Evolutionary conservation across 768 basidiomycete genomes (phyloP).

Genomic region (Chalciporus pseudorubinellus): DNA sequence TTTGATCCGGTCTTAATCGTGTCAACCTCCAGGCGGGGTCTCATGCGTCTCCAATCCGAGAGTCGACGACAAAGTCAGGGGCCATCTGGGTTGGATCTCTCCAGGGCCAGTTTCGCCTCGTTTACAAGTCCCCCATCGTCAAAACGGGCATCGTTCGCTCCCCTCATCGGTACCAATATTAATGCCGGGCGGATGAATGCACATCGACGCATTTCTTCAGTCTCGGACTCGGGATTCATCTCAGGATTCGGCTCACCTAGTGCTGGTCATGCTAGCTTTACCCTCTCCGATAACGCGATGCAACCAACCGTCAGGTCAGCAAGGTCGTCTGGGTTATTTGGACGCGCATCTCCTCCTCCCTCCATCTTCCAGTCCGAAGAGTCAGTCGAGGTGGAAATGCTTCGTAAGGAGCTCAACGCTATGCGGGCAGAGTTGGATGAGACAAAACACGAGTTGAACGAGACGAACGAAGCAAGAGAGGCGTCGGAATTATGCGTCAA

Average conservation of each 20-base stretch:
- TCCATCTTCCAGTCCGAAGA: conserved; percentile 31
- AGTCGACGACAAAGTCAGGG: conserved; percentile 59
- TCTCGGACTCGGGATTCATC: conserved; percentile 55
- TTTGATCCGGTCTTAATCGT: conserved; percentile 5
- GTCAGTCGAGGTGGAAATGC: conserved; percentile 48
- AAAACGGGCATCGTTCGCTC: conserved; percentile 75
- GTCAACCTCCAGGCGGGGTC: conserved; percentile 55
- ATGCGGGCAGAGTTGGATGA: conserved; percentile 61
- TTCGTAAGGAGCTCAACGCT: conserved; percentile 57
- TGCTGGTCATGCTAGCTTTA: conserved; percentile 34
- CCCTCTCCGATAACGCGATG: conserved; percentile 32
- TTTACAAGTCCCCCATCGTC: conserved; percentile 47
- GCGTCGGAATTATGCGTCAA: conserved; percentile 85
- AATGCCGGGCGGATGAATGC: conserved; percentile 42
- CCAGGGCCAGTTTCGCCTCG: conserved; percentile 43
- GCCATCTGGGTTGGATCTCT: conserved; percentile 52
- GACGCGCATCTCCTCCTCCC: conserved; percentile 46
- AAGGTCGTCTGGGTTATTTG: conserved; percentile 52
- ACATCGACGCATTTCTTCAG: conserved; percentile 73
- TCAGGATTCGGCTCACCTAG: conserved; percentile 35
- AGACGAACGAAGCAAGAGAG: conserved; percentile 79
- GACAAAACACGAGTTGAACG: conserved; percentile 63
- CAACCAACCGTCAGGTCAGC: conserved; percentile 18
- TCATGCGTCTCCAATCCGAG: conserved; percentile 85
- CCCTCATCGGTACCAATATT: conserved; percentile 58